These are phyloP conservation scores for Sanghuangporus sanghuang DNA, from an alignment of 1,284 basidiomycete species.

Conservation along the genomic window DNA sequence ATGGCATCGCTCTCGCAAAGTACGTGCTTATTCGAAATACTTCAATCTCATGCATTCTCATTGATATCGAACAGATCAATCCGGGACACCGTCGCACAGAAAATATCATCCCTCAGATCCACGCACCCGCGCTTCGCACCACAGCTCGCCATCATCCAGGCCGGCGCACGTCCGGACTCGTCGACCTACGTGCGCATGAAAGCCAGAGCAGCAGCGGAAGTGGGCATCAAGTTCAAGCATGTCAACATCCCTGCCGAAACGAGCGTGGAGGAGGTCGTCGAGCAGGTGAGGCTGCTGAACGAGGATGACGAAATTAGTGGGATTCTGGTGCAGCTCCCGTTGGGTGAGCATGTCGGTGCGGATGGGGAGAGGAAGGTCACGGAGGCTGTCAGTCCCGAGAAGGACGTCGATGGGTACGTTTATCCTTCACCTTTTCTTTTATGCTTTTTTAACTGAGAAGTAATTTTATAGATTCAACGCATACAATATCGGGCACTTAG, in stretches of 20 bases:
- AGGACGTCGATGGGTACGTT: slow-evolving; percentile 93
- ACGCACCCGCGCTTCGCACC: slow-evolving; percentile 83
- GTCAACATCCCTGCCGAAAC: slow-evolving; percentile 69
- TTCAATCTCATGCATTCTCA: slow-evolving; percentile 9
- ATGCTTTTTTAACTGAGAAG: slow-evolving; percentile 1
- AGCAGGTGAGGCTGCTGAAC: slow-evolving; percentile 80
- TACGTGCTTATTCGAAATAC: slow-evolving; percentile 32
- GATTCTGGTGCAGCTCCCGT: slow-evolving; percentile 95
- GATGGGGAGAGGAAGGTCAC: slow-evolving; percentile 90
- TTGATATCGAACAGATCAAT: slow-evolving; percentile 53
- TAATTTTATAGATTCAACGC: slow-evolving; percentile 78
- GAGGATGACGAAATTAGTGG: slow-evolving; percentile 81
- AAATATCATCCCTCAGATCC: slow-evolving; percentile 57
- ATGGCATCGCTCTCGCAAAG: slow-evolving; percentile 89
- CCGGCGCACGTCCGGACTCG: slow-evolving; percentile 88
- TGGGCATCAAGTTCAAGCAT: slow-evolving; percentile 88
- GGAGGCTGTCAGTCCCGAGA: slow-evolving; percentile 90
- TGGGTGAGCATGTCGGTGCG: slow-evolving; percentile 78
- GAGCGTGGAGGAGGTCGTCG: slow-evolving; percentile 73
- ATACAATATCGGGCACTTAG: slow-evolving; percentile 96
- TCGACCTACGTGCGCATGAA: slow-evolving; percentile 97
- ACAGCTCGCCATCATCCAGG: slow-evolving; percentile 90
- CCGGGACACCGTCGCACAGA: slow-evolving; percentile 65
- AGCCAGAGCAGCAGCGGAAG: slow-evolving; percentile 91
- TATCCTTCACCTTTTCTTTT: slow-evolving; percentile 17